Evolutionary conservation across 495 filamentous ascomycete genomes (phyloP).

Genomic region (Annulohypoxylon moriforme): DNA sequence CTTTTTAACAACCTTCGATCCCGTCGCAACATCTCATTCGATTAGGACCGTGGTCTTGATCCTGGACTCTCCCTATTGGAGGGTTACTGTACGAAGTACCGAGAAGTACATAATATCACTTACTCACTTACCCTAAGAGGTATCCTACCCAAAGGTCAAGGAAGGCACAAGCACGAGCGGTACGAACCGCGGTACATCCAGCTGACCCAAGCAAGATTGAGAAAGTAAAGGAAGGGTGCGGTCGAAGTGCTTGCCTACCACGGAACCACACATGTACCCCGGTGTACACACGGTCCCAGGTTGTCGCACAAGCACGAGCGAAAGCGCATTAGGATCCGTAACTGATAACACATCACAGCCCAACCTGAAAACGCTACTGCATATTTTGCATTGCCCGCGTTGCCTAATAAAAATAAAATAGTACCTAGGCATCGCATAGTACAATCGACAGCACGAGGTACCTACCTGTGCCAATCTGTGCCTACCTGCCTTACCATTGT

Average conservation of each 20-base stretch:
- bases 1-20: background rate
- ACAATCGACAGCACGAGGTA: background rate
- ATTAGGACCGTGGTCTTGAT: background rate
- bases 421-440: background rate
- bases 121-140: background rate
- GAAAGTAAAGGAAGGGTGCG: slow-evolving; percentile 8
- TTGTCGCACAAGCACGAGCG: slow-evolving; percentile 42
- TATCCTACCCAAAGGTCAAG: background rate
- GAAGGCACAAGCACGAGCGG: slow-evolving; percentile 3
- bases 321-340: slow-evolving; percentile 40
- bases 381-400: slow-evolving; percentile 37
- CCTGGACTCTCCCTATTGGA: background rate
- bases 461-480: background rate
- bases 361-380: slow-evolving; percentile 17
- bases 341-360: slow-evolving; percentile 44
- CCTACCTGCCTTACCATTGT: slow-evolving; percentile 32
- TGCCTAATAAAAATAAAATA: slow-evolving; percentile 24
- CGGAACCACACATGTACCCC: slow-evolving; percentile 38
- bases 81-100: slow-evolving; percentile 1
- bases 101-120: background rate
- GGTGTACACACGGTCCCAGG: slow-evolving; percentile 5
- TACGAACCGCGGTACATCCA: slow-evolving; percentile 21
- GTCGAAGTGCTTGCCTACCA: slow-evolving; percentile 26
- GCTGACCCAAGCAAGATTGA: background rate
- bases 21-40: slow-evolving; percentile 7